Base-by-base conservation (phyloP, 345 rosid genomes). In the Citrus inodora region DNA sequence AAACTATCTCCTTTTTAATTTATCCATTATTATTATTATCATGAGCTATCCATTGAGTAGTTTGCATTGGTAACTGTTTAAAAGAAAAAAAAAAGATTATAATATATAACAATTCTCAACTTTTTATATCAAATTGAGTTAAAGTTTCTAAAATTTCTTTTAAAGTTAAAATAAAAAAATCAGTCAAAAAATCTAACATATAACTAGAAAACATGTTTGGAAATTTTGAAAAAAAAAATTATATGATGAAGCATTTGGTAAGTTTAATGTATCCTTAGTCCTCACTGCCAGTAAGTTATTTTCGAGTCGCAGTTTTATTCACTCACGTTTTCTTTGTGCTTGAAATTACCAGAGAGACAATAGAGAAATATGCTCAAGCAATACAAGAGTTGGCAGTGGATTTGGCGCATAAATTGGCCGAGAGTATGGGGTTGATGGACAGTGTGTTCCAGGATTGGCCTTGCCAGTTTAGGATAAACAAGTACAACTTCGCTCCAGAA, bases 401-500 rank as follows among this genome's bases (percentile, higher is more conserved):
- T 73, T 33, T 95, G 63, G 91, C 88, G 0, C 78, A 81, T 7
- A 91, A 87, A 37, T 51, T 93, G 70, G 96, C 90, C 10, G 85
- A 89, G 66, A 86, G 92, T 79, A 65, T 91, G 78, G 93, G 90
- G 19, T 60, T 86, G 78, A 78, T 62, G 9, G 83, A 76, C 19
- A 69, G 84, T 25, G 71, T 69, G 42, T 93, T 89, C 80, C 76
- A 75, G 75, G 90, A 78, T 56, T 95, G 98, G 98, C 87, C 92
- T 16, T 89, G 92, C 82, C 93, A 93, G 78, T 95, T 92, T 48
- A 86, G 99, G 88, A 92, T 95, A 33, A 95, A 92, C 83, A 93
- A 88, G 80, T 92, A 88, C 83, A 85, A 86, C 83, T 95, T 95
- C 78, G 80, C 90, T 64, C 92, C 94, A 0, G 92, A 91, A 78